phyloP scores from a whole-genome alignment of 2,329 filamentous ascomycete species.

The Fusarium concolor region DNA sequence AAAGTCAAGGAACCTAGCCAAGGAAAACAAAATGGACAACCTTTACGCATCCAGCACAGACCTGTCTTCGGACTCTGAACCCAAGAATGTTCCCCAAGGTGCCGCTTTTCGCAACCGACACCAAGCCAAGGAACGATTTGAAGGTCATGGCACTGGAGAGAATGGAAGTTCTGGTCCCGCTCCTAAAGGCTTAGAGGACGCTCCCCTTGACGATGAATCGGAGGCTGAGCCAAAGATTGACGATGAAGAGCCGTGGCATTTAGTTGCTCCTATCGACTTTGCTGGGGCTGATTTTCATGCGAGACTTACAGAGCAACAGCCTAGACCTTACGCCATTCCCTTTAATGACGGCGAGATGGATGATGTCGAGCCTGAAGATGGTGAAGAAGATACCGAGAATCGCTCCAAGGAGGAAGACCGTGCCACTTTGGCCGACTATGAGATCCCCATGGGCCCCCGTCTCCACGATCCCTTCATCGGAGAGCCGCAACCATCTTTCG shows the following conservation, averaged over 20 bases:
- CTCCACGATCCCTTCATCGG: not conserved
- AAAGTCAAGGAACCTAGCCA: not conserved
- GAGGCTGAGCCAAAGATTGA: not conserved
- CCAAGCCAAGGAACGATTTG: not conserved
- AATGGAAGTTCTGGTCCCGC: not conserved
- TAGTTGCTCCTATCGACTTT: not conserved
- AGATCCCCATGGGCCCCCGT: conserved; percentile 10
- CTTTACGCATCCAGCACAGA: not conserved
- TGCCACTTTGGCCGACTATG: conserved; percentile 3
- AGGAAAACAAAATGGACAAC: conserved; percentile 1
- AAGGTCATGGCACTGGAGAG: not conserved
- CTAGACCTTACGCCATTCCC: not conserved
- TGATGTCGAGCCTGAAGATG: not conserved
- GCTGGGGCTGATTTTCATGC: not conserved
- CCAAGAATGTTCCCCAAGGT: not conserved
- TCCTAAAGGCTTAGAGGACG: not conserved
- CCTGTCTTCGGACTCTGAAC: not conserved
- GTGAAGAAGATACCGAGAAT: not conserved
- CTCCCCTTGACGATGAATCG: not conserved
- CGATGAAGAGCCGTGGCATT: not conserved
- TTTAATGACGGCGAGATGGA: not conserved
- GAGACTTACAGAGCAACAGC: too few species aligned
- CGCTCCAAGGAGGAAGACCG: not conserved
- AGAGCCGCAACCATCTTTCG: conserved; percentile 3
- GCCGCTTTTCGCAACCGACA: not conserved